phyloP scores from a whole-genome alignment of 1,284 basidiomycete species.

The Gomphus bonarii region DNA sequence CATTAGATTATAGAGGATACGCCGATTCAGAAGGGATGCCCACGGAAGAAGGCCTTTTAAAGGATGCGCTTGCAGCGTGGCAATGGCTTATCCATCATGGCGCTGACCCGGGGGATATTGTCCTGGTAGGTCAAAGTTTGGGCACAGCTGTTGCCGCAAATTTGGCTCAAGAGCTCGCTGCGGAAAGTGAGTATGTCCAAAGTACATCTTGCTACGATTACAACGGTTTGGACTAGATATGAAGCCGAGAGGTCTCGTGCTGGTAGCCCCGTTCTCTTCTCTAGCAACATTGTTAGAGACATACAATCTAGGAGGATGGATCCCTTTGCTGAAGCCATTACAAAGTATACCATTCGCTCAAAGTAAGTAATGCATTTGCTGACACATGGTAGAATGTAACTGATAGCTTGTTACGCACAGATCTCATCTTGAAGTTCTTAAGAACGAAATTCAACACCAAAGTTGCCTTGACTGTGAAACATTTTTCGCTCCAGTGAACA shows the following conservation, averaged over 20 bases:
- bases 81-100: slow-evolving; percentile 63
- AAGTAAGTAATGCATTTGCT: not conserved
- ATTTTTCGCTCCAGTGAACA: slow-evolving; percentile 6
- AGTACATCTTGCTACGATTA: slow-evolving; percentile 12
- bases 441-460: slow-evolving; percentile 60
- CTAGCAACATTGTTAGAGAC: slow-evolving; percentile 57
- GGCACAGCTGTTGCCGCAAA: slow-evolving; percentile 71
- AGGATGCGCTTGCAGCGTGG: slow-evolving; percentile 75
- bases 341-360: slow-evolving; percentile 59
- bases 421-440: slow-evolving; percentile 45
- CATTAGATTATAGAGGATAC: slow-evolving; percentile 89
- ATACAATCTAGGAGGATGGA: slow-evolving; percentile 57
- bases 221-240: slow-evolving; percentile 15
- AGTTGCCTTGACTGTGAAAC: slow-evolving; percentile 42
- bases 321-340: slow-evolving; percentile 66
- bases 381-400: not conserved
- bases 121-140: slow-evolving; percentile 73
- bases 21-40: slow-evolving; percentile 79
- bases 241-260: slow-evolving; percentile 47
- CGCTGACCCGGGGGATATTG: slow-evolving; percentile 45
- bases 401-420: slow-evolving; percentile 25
- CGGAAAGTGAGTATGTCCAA: slow-evolving; percentile 30
- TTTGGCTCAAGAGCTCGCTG: slow-evolving; percentile 47
- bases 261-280: slow-evolving; percentile 73
- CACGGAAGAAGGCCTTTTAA: slow-evolving; percentile 60